These are phyloP conservation scores for Claviceps pazoutovae DNA, from an alignment of 2,329 filamentous ascomycete species.

Conservation along the genomic window DNA sequence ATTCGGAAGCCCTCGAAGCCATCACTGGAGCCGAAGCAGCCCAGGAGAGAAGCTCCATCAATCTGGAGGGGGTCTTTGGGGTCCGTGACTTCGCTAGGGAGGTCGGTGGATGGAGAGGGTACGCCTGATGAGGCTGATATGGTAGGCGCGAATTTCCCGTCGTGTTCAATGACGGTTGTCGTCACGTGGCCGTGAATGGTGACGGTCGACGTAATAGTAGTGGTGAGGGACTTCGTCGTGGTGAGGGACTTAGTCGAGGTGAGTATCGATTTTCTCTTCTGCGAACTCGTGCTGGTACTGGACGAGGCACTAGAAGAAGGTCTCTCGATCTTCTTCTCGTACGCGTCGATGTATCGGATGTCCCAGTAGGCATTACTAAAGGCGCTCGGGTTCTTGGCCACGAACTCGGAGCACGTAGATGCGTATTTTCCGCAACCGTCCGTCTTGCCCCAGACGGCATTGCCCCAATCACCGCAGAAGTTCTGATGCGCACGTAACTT, in stretches of 20 bases:
- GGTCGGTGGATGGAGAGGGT: slow-evolving; percentile 3
- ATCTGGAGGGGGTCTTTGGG: slow-evolving; percentile 20
- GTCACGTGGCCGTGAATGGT: slow-evolving; percentile 11
- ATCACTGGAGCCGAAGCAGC: slow-evolving; percentile 27
- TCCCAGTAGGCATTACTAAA: slow-evolving; percentile 35
- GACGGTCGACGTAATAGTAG: slow-evolving; percentile 5
- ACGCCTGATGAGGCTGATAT: not conserved
- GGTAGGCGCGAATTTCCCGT: not conserved
- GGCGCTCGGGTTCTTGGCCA: slow-evolving; percentile 29
- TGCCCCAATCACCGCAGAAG: slow-evolving; percentile 68
- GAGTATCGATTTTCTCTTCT: too few species aligned
- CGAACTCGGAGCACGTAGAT: slow-evolving; percentile 31
- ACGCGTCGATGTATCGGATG: slow-evolving; percentile 40
- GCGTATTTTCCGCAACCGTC: slow-evolving; percentile 27
- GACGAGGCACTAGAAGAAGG: not conserved
- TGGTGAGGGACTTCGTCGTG: not conserved
- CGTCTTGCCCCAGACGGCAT: slow-evolving; percentile 25
- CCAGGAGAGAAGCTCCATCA: slow-evolving; percentile 20
- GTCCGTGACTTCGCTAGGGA: slow-evolving; percentile 4
- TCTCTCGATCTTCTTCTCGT: slow-evolving; percentile 11
- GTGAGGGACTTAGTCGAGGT: not conserved
- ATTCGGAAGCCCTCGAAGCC: slow-evolving; percentile 22
- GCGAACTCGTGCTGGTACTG: too few species aligned
- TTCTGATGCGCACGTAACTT: slow-evolving; percentile 23
- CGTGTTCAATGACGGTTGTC: not conserved